A percentile compares a stretch with the other conserved stretches of the same genome.
Conservation (phyloP, 176 grass and related monocot species). For the Aechmea fasciata region DNA sequence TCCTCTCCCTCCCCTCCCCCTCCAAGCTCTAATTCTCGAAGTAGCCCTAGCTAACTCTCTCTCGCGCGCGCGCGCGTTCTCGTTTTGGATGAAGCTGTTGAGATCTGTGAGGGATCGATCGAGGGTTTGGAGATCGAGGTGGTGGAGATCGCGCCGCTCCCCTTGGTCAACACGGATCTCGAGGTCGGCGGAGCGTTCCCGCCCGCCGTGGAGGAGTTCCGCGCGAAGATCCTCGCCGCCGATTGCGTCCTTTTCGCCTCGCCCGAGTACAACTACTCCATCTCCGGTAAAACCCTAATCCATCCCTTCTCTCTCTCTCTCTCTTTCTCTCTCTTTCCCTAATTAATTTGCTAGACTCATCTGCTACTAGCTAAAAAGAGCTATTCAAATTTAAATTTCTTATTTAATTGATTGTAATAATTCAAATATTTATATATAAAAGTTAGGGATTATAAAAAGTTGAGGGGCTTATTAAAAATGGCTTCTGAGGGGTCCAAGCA, state of each 20-base stretch:
- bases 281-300: slow-evolving; percentile 29
- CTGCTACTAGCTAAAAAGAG: background rate
- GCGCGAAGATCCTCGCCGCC: slow-evolving; percentile 36
- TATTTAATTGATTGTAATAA: background rate
- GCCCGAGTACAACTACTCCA: slow-evolving; percentile 81
- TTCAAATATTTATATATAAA: no score
- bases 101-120: slow-evolving; percentile 60
- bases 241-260: slow-evolving; percentile 76
- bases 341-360: background rate
- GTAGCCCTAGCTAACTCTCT: background rate
- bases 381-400: slow-evolving; percentile 1
- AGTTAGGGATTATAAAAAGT: no score
- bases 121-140: slow-evolving; percentile 47
- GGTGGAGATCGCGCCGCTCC: slow-evolving; percentile 53
- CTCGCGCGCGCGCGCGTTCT: background rate
- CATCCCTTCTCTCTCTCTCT: background rate
- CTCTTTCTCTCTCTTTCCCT: background rate
- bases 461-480: no score
- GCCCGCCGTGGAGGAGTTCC: slow-evolving; percentile 60
- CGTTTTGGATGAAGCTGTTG: slow-evolving; percentile 39
- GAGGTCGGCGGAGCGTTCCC: slow-evolving; percentile 48
- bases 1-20: background rate
- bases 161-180: slow-evolving; percentile 78
- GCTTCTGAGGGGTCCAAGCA: no score
- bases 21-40: no score